Percentiles rank a stretch among this genome's conserved stretches.
Evolutionary conservation across 495 filamentous ascomycete genomes (phyloP).

Genomic region (Penicillium pancosmium): DNA sequence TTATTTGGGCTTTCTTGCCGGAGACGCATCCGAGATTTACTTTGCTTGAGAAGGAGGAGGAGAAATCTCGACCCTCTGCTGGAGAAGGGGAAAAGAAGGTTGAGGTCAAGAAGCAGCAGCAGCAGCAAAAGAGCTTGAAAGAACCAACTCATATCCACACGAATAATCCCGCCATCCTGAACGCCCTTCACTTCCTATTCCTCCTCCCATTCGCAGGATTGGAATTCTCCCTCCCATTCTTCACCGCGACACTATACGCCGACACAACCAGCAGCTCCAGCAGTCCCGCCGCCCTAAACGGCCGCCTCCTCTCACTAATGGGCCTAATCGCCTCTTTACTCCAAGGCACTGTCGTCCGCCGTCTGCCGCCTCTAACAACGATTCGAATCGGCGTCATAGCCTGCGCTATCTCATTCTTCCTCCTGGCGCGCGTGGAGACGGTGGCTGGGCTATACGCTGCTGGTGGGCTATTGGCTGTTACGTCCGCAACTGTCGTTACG

Average conservation of each 20-base stretch:
- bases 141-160: constrained; percentile 50
- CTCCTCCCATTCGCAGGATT: constrained; percentile 96
- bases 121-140: too few relatives aligned
- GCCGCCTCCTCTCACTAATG: constrained; percentile 88
- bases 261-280: constrained; percentile 44
- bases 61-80: not conserved
- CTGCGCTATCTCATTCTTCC: constrained; percentile 76
- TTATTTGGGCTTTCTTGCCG: constrained; percentile 84
- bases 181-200: constrained; percentile 85
- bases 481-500: constrained; percentile 91
- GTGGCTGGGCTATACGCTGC: constrained; percentile 74
- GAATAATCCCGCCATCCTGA: constrained; percentile 82
- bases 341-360: constrained; percentile 82
- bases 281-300: constrained; percentile 70
- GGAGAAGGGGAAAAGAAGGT: too few relatives aligned
- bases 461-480: constrained; percentile 80
- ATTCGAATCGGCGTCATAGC: constrained; percentile 78
- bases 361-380: constrained; percentile 74
- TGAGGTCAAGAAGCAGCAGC: too few relatives aligned
- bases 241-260: constrained; percentile 90
- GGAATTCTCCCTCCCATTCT: constrained; percentile 92
- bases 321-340: constrained; percentile 89
- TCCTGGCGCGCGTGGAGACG: constrained; percentile 69
- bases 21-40: constrained; percentile 74
- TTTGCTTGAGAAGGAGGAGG: constrained; percentile 19